A percentile compares a stretch with the other conserved stretches of the same genome.
These are phyloP conservation scores for Ceratocystis albifundus DNA, from an alignment of 2,329 filamentous ascomycete species.

Conservation along the genomic window DNA sequence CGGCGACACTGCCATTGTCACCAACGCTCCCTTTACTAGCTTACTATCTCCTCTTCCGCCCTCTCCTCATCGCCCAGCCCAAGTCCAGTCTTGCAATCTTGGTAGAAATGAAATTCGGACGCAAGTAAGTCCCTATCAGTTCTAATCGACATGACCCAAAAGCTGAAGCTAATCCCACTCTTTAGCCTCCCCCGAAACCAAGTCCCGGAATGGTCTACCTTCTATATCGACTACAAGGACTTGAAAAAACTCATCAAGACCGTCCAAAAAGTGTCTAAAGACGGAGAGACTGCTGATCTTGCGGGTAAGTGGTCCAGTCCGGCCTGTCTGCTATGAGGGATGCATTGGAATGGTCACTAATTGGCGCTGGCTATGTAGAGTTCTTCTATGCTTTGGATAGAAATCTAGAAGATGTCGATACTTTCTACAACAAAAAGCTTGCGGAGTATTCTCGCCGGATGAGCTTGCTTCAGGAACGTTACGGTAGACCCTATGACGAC, in stretches of 20 bases:
- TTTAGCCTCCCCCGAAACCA: constrained; percentile 64
- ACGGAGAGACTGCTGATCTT: constrained; percentile 69
- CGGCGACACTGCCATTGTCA: constrained; percentile 16
- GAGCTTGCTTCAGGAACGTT: constrained; percentile 76
- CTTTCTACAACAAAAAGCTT: constrained; percentile 94
- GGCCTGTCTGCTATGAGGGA: constrained; percentile 27
- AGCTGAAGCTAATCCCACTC: constrained; percentile 25
- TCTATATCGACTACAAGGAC: constrained; percentile 81
- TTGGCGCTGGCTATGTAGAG: constrained; percentile 43
- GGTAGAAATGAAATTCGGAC: constrained; percentile 48
- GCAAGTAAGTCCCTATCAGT: constrained; percentile 40
- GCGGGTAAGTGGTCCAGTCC: constrained; percentile 52
- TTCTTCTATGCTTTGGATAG: constrained; percentile 96
- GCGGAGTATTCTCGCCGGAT: constrained; percentile 72
- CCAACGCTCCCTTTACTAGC: neutral
- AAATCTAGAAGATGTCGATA: constrained; percentile 92
- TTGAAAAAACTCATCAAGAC: constrained; percentile 93
- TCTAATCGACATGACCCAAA: neutral
- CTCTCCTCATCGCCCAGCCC: too few relatives aligned
- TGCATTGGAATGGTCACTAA: neutral
- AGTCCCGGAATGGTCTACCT: constrained; percentile 74
- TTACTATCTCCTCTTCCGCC: constrained; percentile 2
- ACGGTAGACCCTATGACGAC: constrained; percentile 60
- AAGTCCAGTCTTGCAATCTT: constrained; percentile 1
- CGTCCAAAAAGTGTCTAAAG: constrained; percentile 51